Conservation (phyloP, 108 stramenopile genomes). For the Skeletonema menzelii region DNA sequence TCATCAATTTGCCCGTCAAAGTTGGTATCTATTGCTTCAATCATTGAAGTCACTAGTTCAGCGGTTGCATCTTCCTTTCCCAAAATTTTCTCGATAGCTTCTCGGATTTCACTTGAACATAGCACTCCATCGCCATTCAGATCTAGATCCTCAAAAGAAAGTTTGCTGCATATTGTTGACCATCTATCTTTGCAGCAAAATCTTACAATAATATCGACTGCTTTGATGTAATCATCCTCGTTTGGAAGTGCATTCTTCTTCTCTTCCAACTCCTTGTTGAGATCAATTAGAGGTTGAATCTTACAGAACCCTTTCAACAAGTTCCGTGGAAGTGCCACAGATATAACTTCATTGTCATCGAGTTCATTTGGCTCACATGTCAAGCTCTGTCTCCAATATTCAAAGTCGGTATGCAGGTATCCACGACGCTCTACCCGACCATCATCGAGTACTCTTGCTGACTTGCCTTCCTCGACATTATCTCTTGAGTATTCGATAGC, state of each 20-base stretch:
- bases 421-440: constrained; percentile 55
- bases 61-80: constrained; percentile 62
- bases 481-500: constrained; percentile 69
- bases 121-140: constrained; percentile 67
- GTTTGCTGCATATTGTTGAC: constrained; percentile 36
- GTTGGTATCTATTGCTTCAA: constrained; percentile 69
- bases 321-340: constrained; percentile 78
- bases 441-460: constrained; percentile 21
- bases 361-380: neutral
- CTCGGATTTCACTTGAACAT: constrained; percentile 56
- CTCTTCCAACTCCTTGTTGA: constrained; percentile 53
- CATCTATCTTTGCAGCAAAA: constrained; percentile 68
- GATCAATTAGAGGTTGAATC: constrained; percentile 72
- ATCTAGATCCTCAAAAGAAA: constrained; percentile 68
- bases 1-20: constrained; percentile 67
- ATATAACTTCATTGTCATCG: constrained; percentile 38
- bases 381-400: constrained; percentile 40
- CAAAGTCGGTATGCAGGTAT: constrained; percentile 71
- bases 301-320: constrained; percentile 79
- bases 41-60: constrained; percentile 70
- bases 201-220: constrained; percentile 63
- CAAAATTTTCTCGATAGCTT: constrained; percentile 43
- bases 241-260: constrained; percentile 50
- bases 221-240: constrained; percentile 68
- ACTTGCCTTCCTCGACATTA: constrained; percentile 51